Evolutionary conservation across 2,329 filamentous ascomycete species (phyloP), one percentile per base, ranked within the genome.

Genomic region (Exophiala sp.): DNA sequence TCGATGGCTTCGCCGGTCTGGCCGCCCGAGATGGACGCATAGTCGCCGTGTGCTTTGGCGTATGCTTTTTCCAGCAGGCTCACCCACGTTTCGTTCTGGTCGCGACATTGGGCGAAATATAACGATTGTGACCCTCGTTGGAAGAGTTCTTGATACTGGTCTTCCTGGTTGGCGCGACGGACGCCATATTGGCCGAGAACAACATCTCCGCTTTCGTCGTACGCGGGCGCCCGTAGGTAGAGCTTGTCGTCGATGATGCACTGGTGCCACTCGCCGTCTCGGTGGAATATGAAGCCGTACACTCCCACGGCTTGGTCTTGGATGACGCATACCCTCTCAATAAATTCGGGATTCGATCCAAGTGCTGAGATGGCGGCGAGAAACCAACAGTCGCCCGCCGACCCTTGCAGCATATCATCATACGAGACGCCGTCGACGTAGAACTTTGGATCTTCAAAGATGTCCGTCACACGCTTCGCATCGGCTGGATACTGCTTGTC

Each of bases 241-340:
- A 96, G 76, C 68, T 95, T 94, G 67, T 95, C 90, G 63, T 96
- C 90, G 52, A 96, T 82, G 55, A 95, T 90, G 51, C 86, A 89
- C 60, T 90, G 89, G 48, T 91, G 86, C 89, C 89, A 95, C 66
- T 93, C 87, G 44, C 88, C 88, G 59, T 93, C 87, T 55, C 87
- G 79, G 66, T 86, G 80, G 63, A 93, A 91, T 8, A 93, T 85
- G 58, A 93, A 93, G 1, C 88, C 88, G 59, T 93, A 93, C 1
- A 91, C 86, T 5, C 87, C 87, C 2, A 89, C 80, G 27, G 79
- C 73, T 63, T 86, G 79, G 58, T 93, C 80, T n/a, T 80, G 77
- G 3, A 80, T 82, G 39, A 93, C 83, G 57, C 86, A 93, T 7
- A 89, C 73, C 43, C 72, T 77, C 64, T 89, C 81, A 46, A 93